Base-by-base conservation (phyloP, 129 eudicot genomes). In the Escallonia rubra region DNA sequence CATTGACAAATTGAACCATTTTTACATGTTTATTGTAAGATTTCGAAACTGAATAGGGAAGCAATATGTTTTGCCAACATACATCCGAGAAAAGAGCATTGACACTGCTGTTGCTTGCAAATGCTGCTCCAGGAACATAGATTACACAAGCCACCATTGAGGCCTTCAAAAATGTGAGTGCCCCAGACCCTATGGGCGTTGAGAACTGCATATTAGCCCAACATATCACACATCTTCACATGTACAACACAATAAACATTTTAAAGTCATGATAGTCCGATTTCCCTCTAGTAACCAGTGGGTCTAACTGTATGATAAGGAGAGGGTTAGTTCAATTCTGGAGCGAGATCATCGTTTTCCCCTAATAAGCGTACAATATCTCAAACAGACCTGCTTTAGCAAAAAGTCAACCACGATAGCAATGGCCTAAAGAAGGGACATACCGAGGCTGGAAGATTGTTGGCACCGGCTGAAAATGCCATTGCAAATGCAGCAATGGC, bases 121-220 rank as follows among this genome's bases (percentile, higher is more conserved):
- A 66, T 10, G 40, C 71, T 52, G 71, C 71, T 12, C 71, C 71
- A 41, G 71, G 71, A 66, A 66, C 71, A 42, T 66, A 66, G 10
- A 66, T 66, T 41, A 38, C 60, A 12, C 61, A 66, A 53, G 71
- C 61, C 14, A 41, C 41, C 8, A 66, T n/a, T 7, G 61, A 66
- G 14, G 57, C 70, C 70, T 66, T 66, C 46, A 66, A 56, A 52
- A 66, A 66, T 41, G 70, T 40, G 5, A 66, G 34, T 13, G 70
- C 70, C 49, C 70, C 59, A 2, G 70, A 66, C 13, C 70, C 70
- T 52, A 66, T 39, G 40, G 70, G 60, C 59, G 16, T 50, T 66
- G 70, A 66, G 58, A 66, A 66, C 71, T 66, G 71, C 51, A 53
- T 8, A 65, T 59, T 59, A 2, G 10, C 3, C 7, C 46, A 9